Percentiles rank a stretch among this genome's conserved stretches.
Evolutionary conservation across 1,284 basidiomycete genomes (phyloP).

Genomic region (Ganoderma meredithae): DNA sequence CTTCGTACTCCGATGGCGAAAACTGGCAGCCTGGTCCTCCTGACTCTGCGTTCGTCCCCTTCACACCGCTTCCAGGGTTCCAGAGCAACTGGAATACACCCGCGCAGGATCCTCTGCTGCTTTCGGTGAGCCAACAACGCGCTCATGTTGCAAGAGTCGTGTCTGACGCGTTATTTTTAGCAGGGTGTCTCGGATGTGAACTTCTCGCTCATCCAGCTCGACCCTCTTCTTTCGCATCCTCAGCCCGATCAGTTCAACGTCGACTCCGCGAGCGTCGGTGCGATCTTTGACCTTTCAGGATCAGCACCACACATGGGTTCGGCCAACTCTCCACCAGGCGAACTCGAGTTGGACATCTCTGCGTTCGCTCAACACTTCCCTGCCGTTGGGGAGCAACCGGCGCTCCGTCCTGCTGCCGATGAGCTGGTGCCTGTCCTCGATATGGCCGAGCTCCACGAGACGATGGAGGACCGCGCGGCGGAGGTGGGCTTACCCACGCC

Average conservation of each 20-base stretch:
- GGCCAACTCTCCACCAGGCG: constrained; percentile 19
- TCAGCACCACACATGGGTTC: constrained; percentile 5
- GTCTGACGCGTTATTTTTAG: constrained; percentile 5
- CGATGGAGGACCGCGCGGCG: constrained; percentile 16
- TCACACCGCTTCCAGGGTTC: constrained; percentile 11
- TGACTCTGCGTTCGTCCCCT: constrained; percentile 8
- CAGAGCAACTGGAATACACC: constrained; percentile 13
- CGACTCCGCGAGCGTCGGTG: constrained; percentile 1
- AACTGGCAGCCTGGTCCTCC: constrained; percentile 15
- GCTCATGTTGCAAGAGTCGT: not conserved
- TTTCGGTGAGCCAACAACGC: constrained; percentile 9
- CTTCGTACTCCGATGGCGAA: constrained; percentile 26
- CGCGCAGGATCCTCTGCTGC: constrained; percentile 7
- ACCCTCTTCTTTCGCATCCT: constrained; percentile 7
- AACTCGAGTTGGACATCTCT: constrained; percentile 14
- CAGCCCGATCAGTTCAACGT: constrained; percentile 5
- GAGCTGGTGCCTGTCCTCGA: constrained; percentile 14
- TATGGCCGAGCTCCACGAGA: constrained; percentile 23
- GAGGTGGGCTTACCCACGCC: constrained; percentile 8
- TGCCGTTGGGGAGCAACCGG: not conserved
- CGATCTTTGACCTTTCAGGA: constrained; percentile 15
- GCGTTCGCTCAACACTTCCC: constrained; percentile 11
- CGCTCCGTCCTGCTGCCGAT: constrained; percentile 16
- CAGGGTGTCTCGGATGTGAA: constrained; percentile 14
- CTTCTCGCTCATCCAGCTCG: constrained; percentile 9